A percentile compares a stretch with the other conserved stretches of the same genome.
These are phyloP conservation scores for Mastigamoeba balamuthi DNA, from an alignment of 78 protist species.

Conservation along the genomic window DNA sequence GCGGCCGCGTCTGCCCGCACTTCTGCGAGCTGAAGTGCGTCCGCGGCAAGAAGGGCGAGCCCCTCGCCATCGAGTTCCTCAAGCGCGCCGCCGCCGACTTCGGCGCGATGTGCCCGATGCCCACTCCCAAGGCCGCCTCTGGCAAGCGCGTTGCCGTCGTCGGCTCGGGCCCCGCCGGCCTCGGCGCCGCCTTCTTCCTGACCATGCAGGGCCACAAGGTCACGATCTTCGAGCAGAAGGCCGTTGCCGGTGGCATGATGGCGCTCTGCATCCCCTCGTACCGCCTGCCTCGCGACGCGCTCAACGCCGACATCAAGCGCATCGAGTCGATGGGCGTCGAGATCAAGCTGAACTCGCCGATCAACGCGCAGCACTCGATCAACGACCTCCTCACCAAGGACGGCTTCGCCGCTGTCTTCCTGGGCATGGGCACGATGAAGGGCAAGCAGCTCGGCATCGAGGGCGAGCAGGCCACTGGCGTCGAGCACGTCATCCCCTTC, in stretches of 20 bases:
- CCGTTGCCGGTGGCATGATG: slow-evolving; percentile 66
- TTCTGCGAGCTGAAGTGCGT: not conserved
- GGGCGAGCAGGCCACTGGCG: slow-evolving; percentile 57
- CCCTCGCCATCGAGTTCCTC: not conserved
- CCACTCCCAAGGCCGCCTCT: slow-evolving; percentile 31
- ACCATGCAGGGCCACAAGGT: slow-evolving; percentile 68
- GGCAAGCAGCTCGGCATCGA: slow-evolving; percentile 59
- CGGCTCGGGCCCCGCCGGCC: slow-evolving; percentile 83
- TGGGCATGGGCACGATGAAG: slow-evolving; percentile 56
- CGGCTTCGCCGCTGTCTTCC: slow-evolving; percentile 29
- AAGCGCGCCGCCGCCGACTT: not conserved
- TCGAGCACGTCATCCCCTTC: slow-evolving; percentile 70
- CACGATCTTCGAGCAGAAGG: slow-evolving; percentile 65
- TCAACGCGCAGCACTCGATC: not conserved
- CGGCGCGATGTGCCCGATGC: not conserved
- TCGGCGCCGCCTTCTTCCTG: slow-evolving; percentile 62
- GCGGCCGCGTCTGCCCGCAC: not conserved
- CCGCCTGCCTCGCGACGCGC: slow-evolving; percentile 52
- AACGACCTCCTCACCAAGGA: not conserved
- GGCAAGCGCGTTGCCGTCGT: slow-evolving; percentile 65
- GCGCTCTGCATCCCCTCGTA: slow-evolving; percentile 75
- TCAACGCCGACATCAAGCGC: slow-evolving; percentile 16
- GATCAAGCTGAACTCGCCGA: not conserved
- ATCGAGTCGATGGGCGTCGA: not conserved
- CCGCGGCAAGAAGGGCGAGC: not conserved